Conservation (phyloP, 2,329 filamentous ascomycete species). For the Hypoxylon sp. region DNA sequence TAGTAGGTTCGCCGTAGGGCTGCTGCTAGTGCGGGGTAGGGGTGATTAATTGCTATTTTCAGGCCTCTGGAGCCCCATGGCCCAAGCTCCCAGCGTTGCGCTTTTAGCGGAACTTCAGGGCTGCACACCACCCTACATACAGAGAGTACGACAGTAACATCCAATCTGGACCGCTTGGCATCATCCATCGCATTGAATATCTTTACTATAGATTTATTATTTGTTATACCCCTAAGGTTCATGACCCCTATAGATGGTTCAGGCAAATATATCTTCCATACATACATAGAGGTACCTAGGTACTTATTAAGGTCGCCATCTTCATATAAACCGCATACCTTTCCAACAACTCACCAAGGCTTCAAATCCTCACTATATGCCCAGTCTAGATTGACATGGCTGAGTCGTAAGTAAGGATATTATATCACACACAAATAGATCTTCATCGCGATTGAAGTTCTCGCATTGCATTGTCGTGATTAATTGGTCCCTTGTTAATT, state of each 20-base stretch:
- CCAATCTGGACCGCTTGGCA: conserved; percentile 18
- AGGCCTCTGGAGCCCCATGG: conserved; percentile 2
- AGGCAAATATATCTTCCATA: neutral
- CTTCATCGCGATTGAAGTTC: conserved; percentile 17
- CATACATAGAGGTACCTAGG: neutral
- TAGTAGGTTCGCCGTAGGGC: conserved; percentile 6
- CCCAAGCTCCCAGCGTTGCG: conserved; percentile 30
- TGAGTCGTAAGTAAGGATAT: neutral
- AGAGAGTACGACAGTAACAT: conserved; percentile 36
- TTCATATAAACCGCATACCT: neutral
- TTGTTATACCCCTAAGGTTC: neutral
- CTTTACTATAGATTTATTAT: neutral
- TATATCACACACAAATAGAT: conserved; percentile 1
- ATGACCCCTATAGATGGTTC: neutral
- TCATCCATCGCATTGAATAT: conserved; percentile 14
- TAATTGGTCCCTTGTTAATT: conserved; percentile 42
- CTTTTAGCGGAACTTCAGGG: conserved; percentile 23
- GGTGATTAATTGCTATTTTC: conserved; percentile 8
- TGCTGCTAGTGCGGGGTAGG: conserved; percentile 25
- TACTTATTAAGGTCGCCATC: neutral
- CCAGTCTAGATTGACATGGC: neutral
- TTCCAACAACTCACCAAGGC: neutral
- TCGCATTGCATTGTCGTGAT: conserved; percentile 34
- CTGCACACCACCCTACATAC: conserved; percentile 26
- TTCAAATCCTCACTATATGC: neutral